Base-by-base conservation (phyloP, 2,329 filamentous ascomycete species). In the Coleophoma crateriformis region DNA sequence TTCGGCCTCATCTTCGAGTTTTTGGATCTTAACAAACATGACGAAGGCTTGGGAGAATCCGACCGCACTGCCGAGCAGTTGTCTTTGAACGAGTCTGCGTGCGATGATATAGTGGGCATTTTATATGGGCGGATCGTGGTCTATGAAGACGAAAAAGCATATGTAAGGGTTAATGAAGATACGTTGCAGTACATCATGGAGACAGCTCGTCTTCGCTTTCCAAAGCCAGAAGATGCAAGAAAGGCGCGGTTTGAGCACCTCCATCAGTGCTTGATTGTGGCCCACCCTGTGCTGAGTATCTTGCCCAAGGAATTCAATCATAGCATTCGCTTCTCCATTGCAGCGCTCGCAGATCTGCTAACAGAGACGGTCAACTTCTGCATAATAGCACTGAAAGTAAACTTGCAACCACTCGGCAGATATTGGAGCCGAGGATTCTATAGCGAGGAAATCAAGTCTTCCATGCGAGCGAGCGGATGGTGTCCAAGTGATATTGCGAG, bases 1-100 rank as follows among this genome's bases (percentile, higher is more conserved):
- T 65, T 68, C 50, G 65, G 66, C 0, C 50, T 64, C 4, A 32
- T 64, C 14, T 55, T 61, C 5, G 66, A 68, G 46, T 56, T 64
- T 27, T 35, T 66, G 3, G 56, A 59, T 10, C 48, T 32, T 5
- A 58, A 55, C 40, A 14, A 38, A 7, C 27, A 27, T 27, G 27
- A 27, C 2, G 27, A 27, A 27, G 27, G 27, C 27, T 10, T 19
- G 19, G 19, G 19, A 19, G 19, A 27, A 27, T 7, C 27, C 27
- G 27, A 3, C 8, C 7, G 27, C 6, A 7, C 8, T 27, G 8
- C 6, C 27, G 27, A 27, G 27, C 27, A 27, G 8, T 27, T 27
- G 5, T 27, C 27, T 10, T 27, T 27, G 27, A 27, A 27, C 8
- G 5, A 27, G 6, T 27, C 27, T 27, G 27, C 7, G 27, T 10